Base-by-base conservation (phyloP, 176 grass and related monocot genomes). In the maize (Zea mays) region DNA sequence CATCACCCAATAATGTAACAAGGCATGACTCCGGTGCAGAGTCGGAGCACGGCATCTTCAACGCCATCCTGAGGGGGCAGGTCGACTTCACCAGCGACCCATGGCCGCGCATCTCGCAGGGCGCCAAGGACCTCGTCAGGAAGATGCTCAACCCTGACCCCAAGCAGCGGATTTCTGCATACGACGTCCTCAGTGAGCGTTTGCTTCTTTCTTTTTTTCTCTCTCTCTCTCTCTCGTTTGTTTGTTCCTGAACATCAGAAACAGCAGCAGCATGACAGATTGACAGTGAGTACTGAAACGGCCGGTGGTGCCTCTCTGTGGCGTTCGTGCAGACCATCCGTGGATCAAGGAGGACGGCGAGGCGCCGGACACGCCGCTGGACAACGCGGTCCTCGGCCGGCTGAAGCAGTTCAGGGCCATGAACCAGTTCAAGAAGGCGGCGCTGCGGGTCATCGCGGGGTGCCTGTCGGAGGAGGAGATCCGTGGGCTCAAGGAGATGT, bases 391-490 rank as follows among this genome's bases (percentile, higher is more conserved):
- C 5, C 88, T 94, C 0, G 85, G 83, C 48, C 78, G 88, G 86
- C 78, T 94, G 60, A 94, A 94, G 79, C 92, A 94, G 81, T 94
- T 94, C 92, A 91, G 80, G 76, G 92, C 92, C 0, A 94, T 94
- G 92, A 94, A 94, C 83, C 89, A 91, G 65, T 94, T 94, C 86
- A 94, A 94, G 72, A 94, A 91, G 77, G 92, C 89, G 0, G 92
- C 92, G 0, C 69, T 94, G 27, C 76, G 89, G 77, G 89, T 89
- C 4, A 95, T 95, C 27, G 89, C 89, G 0, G 86, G 92, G 19
- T 95, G 92, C 46, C 74, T 95, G 52, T 95, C 86, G n/a, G 89
- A 95, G 86, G 92, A 95, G 83, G 92, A 91, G 81, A 95, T 95
- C 82, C 85, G 48, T 71, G 92, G 86, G 5, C 87, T 95, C 0